Evolutionary conservation across 2,329 filamentous ascomycete genomes (phyloP).

Genomic region (Fusarium virguliforme): DNA sequence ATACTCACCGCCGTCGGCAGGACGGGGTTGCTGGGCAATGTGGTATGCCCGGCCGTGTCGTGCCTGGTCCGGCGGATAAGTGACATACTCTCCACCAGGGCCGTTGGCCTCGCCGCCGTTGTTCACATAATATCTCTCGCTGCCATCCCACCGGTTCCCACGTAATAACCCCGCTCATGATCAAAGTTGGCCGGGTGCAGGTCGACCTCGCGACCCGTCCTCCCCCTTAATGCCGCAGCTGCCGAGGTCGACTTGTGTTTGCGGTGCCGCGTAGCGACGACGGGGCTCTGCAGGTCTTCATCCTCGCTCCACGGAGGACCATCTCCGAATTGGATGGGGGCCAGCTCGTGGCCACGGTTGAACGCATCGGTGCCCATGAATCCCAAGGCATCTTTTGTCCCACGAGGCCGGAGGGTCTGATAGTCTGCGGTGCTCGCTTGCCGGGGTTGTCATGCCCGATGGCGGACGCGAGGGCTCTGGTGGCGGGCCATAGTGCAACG

Average conservation of each 20-base stretch:
- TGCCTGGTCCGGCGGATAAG: conserved; percentile 78
- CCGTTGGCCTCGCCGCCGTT: conserved; percentile 80
- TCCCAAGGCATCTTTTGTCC: conserved; percentile 79
- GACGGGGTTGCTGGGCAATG: conserved; percentile 63
- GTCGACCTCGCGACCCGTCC: conserved; percentile 63
- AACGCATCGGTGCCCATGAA: conserved; percentile 68
- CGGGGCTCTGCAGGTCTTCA: conserved; percentile 92
- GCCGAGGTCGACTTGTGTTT: conserved; percentile 83
- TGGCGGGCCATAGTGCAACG: conserved; percentile 94
- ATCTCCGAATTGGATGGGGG: conserved; percentile 87
- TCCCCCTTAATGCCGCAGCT: conserved; percentile 61
- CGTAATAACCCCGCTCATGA: conserved; percentile 76
- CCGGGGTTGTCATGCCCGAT: conserved; percentile 87
- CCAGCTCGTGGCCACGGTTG: conserved; percentile 78
- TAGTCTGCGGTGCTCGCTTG: conserved; percentile 83
- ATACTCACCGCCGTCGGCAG: conserved; percentile 66
- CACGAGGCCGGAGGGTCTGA: conserved; percentile 85
- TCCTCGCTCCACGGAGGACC: conserved; percentile 96
- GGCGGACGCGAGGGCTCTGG: conserved; percentile 79
- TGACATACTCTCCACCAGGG: conserved; percentile 85
- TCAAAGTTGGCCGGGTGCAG: conserved; percentile 69
- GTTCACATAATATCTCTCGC: conserved; percentile 82
- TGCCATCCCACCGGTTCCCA: conserved; percentile 78
- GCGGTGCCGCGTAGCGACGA: conserved; percentile 87
- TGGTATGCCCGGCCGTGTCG: conserved; percentile 68